Conservation (phyloP, 495 filamentous ascomycete genomes). For the Staphylotrichum longicolle region DNA sequence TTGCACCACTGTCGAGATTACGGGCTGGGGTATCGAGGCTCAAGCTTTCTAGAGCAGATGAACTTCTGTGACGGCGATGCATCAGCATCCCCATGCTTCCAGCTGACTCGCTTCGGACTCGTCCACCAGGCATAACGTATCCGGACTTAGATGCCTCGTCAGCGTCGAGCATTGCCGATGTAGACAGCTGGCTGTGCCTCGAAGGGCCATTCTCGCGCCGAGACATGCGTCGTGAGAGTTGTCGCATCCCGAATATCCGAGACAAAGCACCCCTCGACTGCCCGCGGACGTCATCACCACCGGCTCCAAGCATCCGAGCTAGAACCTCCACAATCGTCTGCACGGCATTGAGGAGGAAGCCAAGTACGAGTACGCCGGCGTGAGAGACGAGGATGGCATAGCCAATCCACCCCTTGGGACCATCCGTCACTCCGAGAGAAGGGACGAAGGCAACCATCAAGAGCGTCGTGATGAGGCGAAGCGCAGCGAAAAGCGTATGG, state of each 20-base stretch:
- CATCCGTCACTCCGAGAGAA: constrained; percentile 69
- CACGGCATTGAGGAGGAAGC: constrained; percentile 88
- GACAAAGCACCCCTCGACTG: constrained; percentile 81
- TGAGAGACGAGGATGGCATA: constrained; percentile 89
- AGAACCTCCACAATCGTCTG: constrained; percentile 86
- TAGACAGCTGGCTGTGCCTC: constrained; percentile 75
- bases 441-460: constrained; percentile 87
- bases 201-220: constrained; percentile 55
- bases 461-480: constrained; percentile 75
- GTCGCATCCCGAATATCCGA: constrained; percentile 90
- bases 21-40: constrained; percentile 42
- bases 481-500: constrained; percentile 76
- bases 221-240: constrained; percentile 74
- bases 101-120: constrained; percentile 77
- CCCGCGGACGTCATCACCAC: constrained; percentile 65
- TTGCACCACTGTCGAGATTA: constrained; percentile 41
- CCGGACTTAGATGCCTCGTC: constrained; percentile 64
- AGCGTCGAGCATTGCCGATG: constrained; percentile 71
- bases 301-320: constrained; percentile 76
- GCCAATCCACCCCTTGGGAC: constrained; percentile 87
- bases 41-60: constrained; percentile 43
- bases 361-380: constrained; percentile 81
- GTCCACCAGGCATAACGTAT: constrained; percentile 58
- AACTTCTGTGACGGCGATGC: constrained; percentile 40
- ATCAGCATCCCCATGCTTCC: constrained; percentile 73